Evolutionary conservation across 2,329 filamentous ascomycete genomes (phyloP), one percentile per base, ranked within the genome.

Genomic region (Cordyceps cicadae): DNA sequence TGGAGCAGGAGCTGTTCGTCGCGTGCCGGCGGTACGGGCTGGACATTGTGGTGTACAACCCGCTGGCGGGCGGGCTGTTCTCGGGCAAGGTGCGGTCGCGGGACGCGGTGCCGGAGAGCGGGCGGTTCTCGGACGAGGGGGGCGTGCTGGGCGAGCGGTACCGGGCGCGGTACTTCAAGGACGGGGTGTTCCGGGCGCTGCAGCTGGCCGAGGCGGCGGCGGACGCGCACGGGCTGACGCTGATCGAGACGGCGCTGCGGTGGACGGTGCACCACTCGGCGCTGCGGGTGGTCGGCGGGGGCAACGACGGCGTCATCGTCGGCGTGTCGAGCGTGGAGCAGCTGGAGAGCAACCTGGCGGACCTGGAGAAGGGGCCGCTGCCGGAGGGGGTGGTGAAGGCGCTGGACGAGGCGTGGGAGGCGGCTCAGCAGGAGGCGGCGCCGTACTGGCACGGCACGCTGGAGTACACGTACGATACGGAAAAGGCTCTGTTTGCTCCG

Each of bases 11-110:
- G 72, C 77, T 94, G 48, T 81, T 94, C 59, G 84, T 85, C 3
- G 85, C 86, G 24, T 92, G 88, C 69, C 84, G 84, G 24, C 83
- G 88, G 57, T 93, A 91, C 71, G 88, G 88, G 2, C 79, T 94
- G 24, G 87, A 92, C 64, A 81, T 94, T 51, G 89, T 93, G 8
- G 79, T 90, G 48, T 93, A 92, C 75, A 95, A 94, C 71, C 90
- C 90, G 1, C 78, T 93, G 59, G 89, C 89, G 1, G 90, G 90
- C 21, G 90, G 90, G 1, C 76, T 95, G 14, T 88, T 95, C 72
- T 87, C 85, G 11, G 90, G 90, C 64, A 92, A 92, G 75, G 86
- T 90, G 77, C 89, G 88, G 75, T 82, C 83, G 57, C 75, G 76
- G 54, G 87, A 91, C 66, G 71, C 79, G 46, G 72, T 79, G 24